Base-by-base conservation (phyloP, 2,329 filamentous ascomycete genomes). In the Magnaporthiopsis poae region DNA sequence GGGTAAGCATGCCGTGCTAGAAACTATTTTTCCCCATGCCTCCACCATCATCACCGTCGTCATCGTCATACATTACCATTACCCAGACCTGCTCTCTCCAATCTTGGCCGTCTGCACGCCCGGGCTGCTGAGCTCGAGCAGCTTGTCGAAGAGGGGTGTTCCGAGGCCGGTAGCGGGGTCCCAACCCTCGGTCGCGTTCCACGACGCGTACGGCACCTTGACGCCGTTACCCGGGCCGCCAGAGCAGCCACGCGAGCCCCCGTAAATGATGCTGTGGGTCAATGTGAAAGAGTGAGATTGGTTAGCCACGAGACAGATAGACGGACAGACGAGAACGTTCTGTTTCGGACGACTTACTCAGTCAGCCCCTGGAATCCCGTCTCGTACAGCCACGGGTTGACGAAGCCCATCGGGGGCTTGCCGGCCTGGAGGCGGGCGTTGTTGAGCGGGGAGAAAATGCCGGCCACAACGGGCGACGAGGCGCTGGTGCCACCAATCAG, bases 391-490 rank as follows among this genome's bases (percentile, higher is more conserved):
- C 74, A 71, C 39, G 80, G 78, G 69, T 86, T 86, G 36, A 86
- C 72, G 74, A 82, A 87, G 0, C 84, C 84, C 15, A 86, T 73
- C 1, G 79, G 75, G 5, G 74, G 72, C 77, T 82, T 83, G 7
- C 81, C 81, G 5, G 73, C 74, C 2, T 79, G 74, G 60, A 85
- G 72, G n/a, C 83, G 74, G 66, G 80, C 80, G 66, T 84, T 83
- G 67, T 86, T 86, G 64, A 86, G 77, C 2, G 84, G 75, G 4
- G 82, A 80, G 63, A 87, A 74, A 71, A 87, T 78, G 31, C 81
- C 76, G 7, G 83, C 84, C 33, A 86, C 74, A 0, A 84, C 79
- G 0, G 84, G 84, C 5, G 84, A 79, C 33, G 81, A 81, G 1
- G 83, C 84, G 66, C 80, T 82, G 15, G 81, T 83, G 12, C 81